Evolutionary conservation across 2,329 filamentous ascomycete species (phyloP).

Genomic region (Geosmithia putterillii): DNA sequence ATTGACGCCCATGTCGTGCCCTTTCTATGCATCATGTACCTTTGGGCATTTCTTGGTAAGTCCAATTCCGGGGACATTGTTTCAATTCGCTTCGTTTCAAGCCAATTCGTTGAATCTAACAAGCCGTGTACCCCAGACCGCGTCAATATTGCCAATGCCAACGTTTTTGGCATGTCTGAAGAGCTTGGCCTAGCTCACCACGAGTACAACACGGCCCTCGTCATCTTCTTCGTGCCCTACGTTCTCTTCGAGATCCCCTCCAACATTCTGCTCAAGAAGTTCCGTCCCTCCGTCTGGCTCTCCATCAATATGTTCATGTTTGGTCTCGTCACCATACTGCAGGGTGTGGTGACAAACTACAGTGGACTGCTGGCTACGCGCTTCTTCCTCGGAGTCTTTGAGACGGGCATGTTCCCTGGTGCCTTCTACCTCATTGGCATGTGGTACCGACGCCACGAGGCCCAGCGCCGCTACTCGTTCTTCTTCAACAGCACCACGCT

Average conservation of each 20-base stretch:
- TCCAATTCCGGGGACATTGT: too few species aligned
- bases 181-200: conserved; percentile 48
- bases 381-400: conserved; percentile 74
- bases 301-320: conserved; percentile 77
- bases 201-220: conserved; percentile 64
- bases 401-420: conserved; percentile 58
- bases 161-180: conserved; percentile 48
- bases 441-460: conserved; percentile 83
- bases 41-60: conserved; percentile 52
- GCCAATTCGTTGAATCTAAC: not conserved
- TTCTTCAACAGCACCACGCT: conserved; percentile 80
- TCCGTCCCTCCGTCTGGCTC: conserved; percentile 43
- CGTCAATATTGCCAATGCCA: conserved; percentile 72
- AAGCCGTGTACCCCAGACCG: conserved; percentile 29
- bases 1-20: conserved; percentile 63
- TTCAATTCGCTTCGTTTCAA: too few species aligned
- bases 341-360: conserved; percentile 71
- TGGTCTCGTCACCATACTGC: conserved; percentile 60
- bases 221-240: conserved; percentile 76
- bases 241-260: conserved; percentile 58
- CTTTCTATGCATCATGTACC: conserved; percentile 59
- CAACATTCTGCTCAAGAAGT: conserved; percentile 17
- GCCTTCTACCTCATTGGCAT: conserved; percentile 64
- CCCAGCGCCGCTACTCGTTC: conserved; percentile 84
- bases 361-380: conserved; percentile 63